phyloP scores from a whole-genome alignment of 495 filamentous ascomycete species.

The Acidomyces sp. region DNA sequence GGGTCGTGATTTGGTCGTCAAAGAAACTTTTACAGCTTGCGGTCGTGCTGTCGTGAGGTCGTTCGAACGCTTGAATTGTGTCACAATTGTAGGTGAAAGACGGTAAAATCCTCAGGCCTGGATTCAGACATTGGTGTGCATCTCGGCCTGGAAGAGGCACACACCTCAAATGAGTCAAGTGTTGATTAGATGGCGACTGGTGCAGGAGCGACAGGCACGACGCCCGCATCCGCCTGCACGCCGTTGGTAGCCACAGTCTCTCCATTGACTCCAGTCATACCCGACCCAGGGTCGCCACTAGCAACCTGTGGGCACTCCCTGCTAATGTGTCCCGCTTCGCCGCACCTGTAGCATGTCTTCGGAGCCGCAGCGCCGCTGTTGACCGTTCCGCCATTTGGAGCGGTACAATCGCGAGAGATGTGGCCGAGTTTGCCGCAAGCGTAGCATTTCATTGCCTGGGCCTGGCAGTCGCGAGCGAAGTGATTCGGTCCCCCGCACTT shows the following conservation, averaged over 20 bases:
- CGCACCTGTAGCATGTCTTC: constrained; percentile 98
- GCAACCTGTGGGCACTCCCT: constrained; percentile 71
- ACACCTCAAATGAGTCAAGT: background rate
- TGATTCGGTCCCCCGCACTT: constrained; percentile 99
- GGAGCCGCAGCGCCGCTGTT: constrained; percentile 92
- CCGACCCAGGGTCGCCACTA: constrained; percentile 2
- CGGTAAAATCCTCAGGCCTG: background rate
- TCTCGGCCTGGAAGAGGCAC: background rate
- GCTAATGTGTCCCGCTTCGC: constrained; percentile 89
- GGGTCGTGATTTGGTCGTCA: constrained; percentile 17
- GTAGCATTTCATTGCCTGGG: constrained; percentile 99
- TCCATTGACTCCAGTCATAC: constrained; percentile 28
- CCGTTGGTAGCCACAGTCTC: constrained; percentile 21
- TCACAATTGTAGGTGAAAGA: background rate
- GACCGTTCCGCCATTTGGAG: constrained; percentile 89
- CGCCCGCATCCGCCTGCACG: constrained; percentile 12
- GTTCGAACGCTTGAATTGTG: constrained; percentile 1
- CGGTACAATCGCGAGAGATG: constrained; percentile 94
- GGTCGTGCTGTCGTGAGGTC: constrained; percentile 4
- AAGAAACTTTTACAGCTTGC: constrained; percentile 5
- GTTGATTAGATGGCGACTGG: constrained; percentile 40
- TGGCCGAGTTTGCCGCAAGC: constrained; percentile 97
- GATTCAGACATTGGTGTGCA: background rate
- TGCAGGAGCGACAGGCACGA: constrained; percentile 19
- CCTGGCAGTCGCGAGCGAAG: constrained; percentile 96